phyloP scores from a whole-genome alignment of 1,284 basidiomycete genomes.

The Vanrija sp. region DNA sequence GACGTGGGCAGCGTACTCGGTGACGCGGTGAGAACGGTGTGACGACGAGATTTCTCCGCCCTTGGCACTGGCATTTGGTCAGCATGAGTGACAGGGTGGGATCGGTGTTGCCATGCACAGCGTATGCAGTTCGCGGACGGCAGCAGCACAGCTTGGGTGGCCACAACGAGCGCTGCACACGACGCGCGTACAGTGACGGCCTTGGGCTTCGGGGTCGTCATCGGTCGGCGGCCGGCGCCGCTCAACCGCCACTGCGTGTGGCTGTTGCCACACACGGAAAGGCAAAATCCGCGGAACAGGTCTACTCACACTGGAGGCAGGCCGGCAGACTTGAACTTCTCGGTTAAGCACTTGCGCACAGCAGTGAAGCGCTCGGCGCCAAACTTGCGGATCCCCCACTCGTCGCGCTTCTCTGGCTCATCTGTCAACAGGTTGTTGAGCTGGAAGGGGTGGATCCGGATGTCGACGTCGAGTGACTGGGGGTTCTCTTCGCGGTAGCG shows the following conservation, averaged over 20 bases:
- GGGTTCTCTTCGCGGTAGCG: slow-evolving; percentile 20
- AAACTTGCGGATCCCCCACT: slow-evolving; percentile 36
- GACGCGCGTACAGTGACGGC: too few relatives aligned
- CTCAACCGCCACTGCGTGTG: too few relatives aligned
- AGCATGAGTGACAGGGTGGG: not conserved
- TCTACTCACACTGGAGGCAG: slow-evolving; percentile 9
- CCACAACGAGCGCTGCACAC: too few relatives aligned
- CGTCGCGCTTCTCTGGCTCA: slow-evolving; percentile 23
- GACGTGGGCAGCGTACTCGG: slow-evolving; percentile 27
- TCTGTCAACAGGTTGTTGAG: slow-evolving; percentile 24
- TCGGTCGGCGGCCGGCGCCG: too few relatives aligned
- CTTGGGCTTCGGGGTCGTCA: too few relatives aligned
- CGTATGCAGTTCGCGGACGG: too few relatives aligned
- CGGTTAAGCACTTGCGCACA: slow-evolving; percentile 31
- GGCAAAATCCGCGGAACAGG: slow-evolving; percentile 18
- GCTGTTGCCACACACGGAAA: too few relatives aligned
- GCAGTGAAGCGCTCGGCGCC: slow-evolving; percentile 30
- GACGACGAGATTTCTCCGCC: slow-evolving; percentile 28
- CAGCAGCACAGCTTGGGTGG: too few relatives aligned
- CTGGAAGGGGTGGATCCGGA: slow-evolving; percentile 44
- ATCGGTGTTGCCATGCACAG: too few relatives aligned
- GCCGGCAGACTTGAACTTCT: slow-evolving; percentile 39
- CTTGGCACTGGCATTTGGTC: not conserved
- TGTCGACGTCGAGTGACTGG: slow-evolving; percentile 14
- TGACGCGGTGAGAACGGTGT: slow-evolving; percentile 46